Evolutionary conservation across 2,329 filamentous ascomycete genomes (phyloP).

Genomic region (Rhynchosporium secalis): DNA sequence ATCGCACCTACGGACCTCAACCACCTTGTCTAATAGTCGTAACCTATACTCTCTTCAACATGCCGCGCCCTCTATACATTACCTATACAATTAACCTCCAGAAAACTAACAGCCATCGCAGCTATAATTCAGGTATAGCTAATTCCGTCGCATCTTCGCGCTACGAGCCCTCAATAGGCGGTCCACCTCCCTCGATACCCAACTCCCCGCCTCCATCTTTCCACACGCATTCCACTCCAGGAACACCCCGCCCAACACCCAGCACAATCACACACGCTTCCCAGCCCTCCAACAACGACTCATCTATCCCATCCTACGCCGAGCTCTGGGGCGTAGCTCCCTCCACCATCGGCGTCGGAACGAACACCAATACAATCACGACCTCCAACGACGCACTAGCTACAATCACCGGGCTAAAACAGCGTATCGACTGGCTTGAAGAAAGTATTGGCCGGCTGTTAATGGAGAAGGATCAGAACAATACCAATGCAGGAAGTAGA

Average conservation of each 20-base stretch:
- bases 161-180: constrained; percentile 21
- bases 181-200: constrained; percentile 28
- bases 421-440: constrained; percentile 35
- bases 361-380: constrained; percentile 14
- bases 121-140: constrained; percentile 34
- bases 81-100: not conserved
- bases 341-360: constrained; percentile 25
- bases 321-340: constrained; percentile 36
- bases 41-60: not conserved
- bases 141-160: constrained; percentile 28
- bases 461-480: constrained; percentile 21
- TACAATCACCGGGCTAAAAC: constrained; percentile 30
- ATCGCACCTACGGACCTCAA: not conserved
- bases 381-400: constrained; percentile 32
- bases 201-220: constrained; percentile 34
- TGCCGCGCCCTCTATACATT: not conserved
- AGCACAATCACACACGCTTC: constrained; percentile 21
- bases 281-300: not conserved
- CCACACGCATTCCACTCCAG: constrained; percentile 30
- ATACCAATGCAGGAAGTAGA: not conserved
- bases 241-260: constrained; percentile 29
- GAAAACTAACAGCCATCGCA: constrained; percentile 13
- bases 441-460: constrained; percentile 34
- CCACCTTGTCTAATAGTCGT: not conserved
- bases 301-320: constrained; percentile 12